Evolutionary conservation across 495 filamentous ascomycete species (phyloP).

Genomic region (Glarea lozoyensis): DNA sequence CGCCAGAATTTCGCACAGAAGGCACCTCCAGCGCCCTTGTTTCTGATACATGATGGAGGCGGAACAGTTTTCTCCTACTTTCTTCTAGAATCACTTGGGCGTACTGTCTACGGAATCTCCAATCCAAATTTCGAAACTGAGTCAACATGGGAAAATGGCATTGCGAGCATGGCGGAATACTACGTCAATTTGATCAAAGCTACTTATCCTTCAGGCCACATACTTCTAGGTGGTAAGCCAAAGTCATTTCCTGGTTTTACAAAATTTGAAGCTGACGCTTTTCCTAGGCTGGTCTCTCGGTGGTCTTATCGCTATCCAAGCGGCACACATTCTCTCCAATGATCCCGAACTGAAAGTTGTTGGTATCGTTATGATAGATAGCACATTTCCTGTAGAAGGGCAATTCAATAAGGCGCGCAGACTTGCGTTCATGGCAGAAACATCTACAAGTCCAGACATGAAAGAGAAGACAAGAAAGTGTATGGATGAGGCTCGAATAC

Average conservation of each 20-base stretch:
- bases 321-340: background rate
- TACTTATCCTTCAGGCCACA: background rate
- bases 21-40: slow-evolving; percentile 20
- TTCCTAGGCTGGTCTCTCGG: background rate
- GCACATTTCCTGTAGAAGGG: too few species aligned
- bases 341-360: background rate
- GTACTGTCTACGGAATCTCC: slow-evolving; percentile 28
- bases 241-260: too few species aligned
- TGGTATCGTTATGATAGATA: background rate
- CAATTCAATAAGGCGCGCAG: background rate
- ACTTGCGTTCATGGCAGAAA: background rate
- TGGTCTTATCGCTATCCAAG: background rate
- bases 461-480: background rate
- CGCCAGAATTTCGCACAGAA: too few species aligned
- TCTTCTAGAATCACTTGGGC: slow-evolving; percentile 24
- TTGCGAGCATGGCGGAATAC: slow-evolving; percentile 26
- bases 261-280: too few species aligned
- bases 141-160: slow-evolving; percentile 22
- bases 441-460: background rate
- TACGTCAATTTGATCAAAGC: slow-evolving; percentile 24
- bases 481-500: background rate
- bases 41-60: slow-evolving; percentile 36
- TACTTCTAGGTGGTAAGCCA: slow-evolving; percentile 1
- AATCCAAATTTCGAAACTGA: slow-evolving; percentile 28
- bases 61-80: slow-evolving; percentile 33